A percentile compares a stretch with the other conserved stretches of the same genome.
These are phyloP conservation scores for Sporobolomyces phaffii DNA, from an alignment of 768 basidiomycete species.

Conservation along the genomic window DNA sequence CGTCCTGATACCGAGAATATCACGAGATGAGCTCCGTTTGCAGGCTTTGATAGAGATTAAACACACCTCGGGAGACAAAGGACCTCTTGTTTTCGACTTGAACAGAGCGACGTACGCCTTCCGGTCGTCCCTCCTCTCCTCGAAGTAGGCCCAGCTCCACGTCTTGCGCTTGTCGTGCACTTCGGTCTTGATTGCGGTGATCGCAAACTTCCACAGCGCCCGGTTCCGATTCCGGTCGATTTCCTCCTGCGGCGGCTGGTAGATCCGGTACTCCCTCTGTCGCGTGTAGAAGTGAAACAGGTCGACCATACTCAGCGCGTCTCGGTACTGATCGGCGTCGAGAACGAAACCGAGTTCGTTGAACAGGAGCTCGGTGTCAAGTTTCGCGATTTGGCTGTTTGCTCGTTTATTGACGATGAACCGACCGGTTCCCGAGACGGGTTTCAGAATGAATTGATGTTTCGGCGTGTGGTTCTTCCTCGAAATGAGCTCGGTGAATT, in stretches of 20 bases:
- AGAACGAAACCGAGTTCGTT: constrained; percentile 87
- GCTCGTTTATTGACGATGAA: constrained; percentile 76
- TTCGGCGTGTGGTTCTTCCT: constrained; percentile 46
- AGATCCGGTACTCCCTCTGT: constrained; percentile 72
- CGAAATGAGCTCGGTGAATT: constrained; percentile 60
- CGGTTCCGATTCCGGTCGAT: constrained; percentile 58
- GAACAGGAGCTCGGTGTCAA: constrained; percentile 79
- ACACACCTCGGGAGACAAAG: constrained; percentile 55
- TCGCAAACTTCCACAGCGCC: constrained; percentile 71
- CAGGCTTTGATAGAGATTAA: too few species aligned
- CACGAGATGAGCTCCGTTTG: too few species aligned
- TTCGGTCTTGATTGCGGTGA: constrained; percentile 68
- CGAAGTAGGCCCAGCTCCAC: constrained; percentile 91
- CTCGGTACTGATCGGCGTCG: constrained; percentile 89
- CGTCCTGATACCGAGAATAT: too few species aligned
- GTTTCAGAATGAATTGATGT: constrained; percentile 92
- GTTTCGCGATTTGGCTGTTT: constrained; percentile 68
- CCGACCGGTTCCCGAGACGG: constrained; percentile 89
- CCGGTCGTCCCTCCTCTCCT: constrained; percentile 78
- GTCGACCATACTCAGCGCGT: constrained; percentile 83
- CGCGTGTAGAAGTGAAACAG: constrained; percentile 94
- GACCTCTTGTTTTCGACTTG: constrained; percentile 61
- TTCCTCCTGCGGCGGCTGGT: constrained; percentile 62
- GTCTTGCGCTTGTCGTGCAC: constrained; percentile 72
- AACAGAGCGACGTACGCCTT: constrained; percentile 77